A percentile compares a stretch with the other conserved stretches of the same genome.
Conservation (phyloP, 1,139 yeast species). For the Hemisphaericaspora xylanilytica region DNA sequence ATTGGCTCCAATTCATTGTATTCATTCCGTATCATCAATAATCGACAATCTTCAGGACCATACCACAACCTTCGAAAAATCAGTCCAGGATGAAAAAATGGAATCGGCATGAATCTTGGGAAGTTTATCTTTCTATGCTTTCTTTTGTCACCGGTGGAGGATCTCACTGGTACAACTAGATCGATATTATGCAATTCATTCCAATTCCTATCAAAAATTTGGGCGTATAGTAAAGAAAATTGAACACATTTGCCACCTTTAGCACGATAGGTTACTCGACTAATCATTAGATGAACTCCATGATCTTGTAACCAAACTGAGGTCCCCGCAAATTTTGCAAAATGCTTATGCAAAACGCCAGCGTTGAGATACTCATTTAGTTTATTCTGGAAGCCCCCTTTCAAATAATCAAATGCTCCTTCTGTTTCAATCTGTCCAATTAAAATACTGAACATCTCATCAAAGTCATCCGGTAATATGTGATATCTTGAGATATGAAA, state of each 20-base stretch:
- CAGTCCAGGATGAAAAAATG: conserved; percentile 26
- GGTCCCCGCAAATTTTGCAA: conserved; percentile 47
- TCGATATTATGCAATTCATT: conserved; percentile 22
- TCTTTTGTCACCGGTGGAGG: not conserved
- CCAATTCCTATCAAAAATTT: conserved; percentile 27
- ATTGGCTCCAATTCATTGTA: conserved; percentile 39
- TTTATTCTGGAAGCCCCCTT: not conserved
- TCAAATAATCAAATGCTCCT: not conserved
- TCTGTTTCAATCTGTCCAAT: not conserved
- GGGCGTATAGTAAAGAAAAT: conserved; percentile 16
- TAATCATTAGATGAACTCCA: conserved; percentile 43
- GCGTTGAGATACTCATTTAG: not conserved
- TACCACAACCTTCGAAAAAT: conserved; percentile 23
- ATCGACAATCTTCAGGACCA: conserved; percentile 45
- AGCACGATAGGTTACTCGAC: conserved; percentile 27
- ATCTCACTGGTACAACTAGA: conserved; percentile 19
- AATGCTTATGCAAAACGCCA: conserved; percentile 16
- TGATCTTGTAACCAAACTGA: conserved; percentile 46
- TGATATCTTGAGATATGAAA: conserved; percentile 14
- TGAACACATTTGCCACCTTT: not conserved
- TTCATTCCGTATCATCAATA: conserved; percentile 29
- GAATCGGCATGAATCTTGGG: conserved; percentile 34
- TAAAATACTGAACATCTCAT: not conserved
- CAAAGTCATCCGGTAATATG: not conserved
- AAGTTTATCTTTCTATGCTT: conserved; percentile 17